phyloP scores from a whole-genome alignment of 129 eudicot species.

The Mikania micrantha region DNA sequence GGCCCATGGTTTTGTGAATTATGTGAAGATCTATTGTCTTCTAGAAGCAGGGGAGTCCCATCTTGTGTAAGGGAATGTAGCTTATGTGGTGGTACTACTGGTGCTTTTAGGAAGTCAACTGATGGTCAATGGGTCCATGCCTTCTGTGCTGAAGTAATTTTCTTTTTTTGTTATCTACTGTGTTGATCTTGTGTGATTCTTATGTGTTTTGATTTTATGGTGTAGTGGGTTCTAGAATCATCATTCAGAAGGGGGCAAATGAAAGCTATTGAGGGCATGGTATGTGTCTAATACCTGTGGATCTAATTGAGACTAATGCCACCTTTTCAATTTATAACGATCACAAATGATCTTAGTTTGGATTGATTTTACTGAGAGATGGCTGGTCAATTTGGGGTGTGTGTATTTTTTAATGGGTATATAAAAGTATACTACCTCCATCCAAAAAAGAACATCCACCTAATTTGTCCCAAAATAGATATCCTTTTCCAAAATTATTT shows the following conservation, averaged over 20 bases:
- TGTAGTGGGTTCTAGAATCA: conserved; percentile 91
- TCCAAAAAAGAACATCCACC: neutral
- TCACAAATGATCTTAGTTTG: neutral
- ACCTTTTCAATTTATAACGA: neutral
- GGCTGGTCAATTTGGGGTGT: neutral
- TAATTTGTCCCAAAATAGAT: neutral
- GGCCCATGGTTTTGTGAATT: conserved; percentile 98
- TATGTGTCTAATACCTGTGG: conserved; percentile 28
- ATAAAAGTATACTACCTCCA: neutral
- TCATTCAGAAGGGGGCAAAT: conserved; percentile 85
- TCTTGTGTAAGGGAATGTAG: conserved; percentile 60
- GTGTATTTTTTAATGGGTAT: too few species aligned
- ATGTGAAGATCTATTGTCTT: conserved; percentile 69
- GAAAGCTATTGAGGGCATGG: conserved; percentile 72
- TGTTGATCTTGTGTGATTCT: neutral
- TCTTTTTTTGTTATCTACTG: conserved; percentile 4
- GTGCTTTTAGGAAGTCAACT: conserved; percentile 92
- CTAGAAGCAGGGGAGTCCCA: conserved; percentile 46
- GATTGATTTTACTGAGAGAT: neutral
- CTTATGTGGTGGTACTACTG: conserved; percentile 79
- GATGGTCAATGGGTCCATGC: conserved; percentile 96
- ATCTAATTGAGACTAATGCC: neutral
- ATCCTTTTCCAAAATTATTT: neutral
- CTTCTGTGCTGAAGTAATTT: conserved; percentile 91
- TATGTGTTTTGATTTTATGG: neutral